Conservation (phyloP, 2,329 filamentous ascomycete species). For the Aquanectria penicillioides region DNA sequence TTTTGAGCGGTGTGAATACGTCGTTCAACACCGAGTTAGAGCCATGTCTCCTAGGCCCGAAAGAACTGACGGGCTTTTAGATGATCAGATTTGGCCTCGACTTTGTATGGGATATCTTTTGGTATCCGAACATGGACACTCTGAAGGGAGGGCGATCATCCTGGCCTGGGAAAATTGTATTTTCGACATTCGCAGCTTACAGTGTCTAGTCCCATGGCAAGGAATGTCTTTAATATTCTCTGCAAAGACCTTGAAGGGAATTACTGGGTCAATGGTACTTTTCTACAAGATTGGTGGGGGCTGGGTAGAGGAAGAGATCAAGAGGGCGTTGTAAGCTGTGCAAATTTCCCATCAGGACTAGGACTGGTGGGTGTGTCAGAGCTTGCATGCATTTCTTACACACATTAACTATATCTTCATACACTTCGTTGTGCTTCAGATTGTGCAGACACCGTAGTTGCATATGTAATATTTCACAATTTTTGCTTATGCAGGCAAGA, state of each 20-base stretch:
- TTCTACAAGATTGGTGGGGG: background rate
- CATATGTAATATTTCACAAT: no score
- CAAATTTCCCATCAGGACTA: no score
- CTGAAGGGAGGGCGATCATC: no score
- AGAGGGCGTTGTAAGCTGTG: no score
- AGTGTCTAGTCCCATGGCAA: conserved; percentile 3
- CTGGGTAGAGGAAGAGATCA: no score
- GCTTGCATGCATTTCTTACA: no score
- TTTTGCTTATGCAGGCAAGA: no score
- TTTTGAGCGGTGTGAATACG: conserved; percentile 29
- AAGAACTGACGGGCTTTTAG: background rate
- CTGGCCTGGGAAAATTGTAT: conserved; percentile 2
- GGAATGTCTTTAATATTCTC: conserved; percentile 4
- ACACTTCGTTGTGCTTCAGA: no score
- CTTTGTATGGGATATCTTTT: conserved; percentile 2
- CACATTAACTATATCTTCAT: no score
- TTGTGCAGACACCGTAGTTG: no score
- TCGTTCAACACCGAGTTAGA: background rate
- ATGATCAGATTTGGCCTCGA: conserved; percentile 12
- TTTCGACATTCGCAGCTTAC: conserved; percentile 11
- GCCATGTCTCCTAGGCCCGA: background rate
- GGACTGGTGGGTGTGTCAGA: no score
- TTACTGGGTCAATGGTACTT: conserved; percentile 3
- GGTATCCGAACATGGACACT: background rate
- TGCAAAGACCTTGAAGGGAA: background rate